These are phyloP conservation scores for Pythium scleroteichum DNA, from an alignment of 352 stramenopile genomes.

Conservation along the genomic window DNA sequence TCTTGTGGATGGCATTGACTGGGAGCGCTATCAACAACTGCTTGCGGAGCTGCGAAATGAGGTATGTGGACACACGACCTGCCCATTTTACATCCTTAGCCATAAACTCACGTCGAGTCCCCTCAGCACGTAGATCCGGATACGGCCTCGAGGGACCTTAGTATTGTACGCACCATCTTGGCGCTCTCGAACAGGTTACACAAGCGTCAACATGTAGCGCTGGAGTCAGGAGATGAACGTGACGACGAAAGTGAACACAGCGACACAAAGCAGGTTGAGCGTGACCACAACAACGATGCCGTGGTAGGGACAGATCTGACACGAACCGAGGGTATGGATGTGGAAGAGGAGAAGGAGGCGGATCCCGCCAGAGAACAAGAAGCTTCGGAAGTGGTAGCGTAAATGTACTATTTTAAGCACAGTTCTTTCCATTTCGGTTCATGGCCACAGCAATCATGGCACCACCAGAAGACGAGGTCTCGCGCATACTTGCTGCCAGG, in stretches of 20 bases:
- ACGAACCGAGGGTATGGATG: slow-evolving; percentile 1
- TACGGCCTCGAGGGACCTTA: slow-evolving; percentile 49
- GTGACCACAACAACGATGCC: neutral
- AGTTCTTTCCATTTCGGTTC: no score
- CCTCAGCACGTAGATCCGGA: slow-evolving; percentile 50
- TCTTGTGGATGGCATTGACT: slow-evolving; percentile 17
- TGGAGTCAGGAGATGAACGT: slow-evolving; percentile 1
- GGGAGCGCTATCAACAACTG: slow-evolving; percentile 52
- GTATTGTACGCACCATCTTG: slow-evolving; percentile 61
- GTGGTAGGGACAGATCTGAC: neutral
- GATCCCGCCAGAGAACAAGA: neutral
- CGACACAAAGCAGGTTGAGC: neutral
- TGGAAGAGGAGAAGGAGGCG: slow-evolving; percentile 15
- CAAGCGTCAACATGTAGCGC: slow-evolving; percentile 27
- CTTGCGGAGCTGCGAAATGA: slow-evolving; percentile 48
- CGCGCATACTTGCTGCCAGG: slow-evolving; percentile 24
- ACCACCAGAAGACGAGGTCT: slow-evolving; percentile 3
- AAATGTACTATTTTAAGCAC: slow-evolving; percentile 20
- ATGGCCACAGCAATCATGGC: neutral
- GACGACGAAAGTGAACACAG: slow-evolving; percentile 7
- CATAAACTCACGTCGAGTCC: neutral
- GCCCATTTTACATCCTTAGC: no score
- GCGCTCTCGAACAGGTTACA: slow-evolving; percentile 44
- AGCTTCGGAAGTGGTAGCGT: neutral
- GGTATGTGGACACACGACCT: slow-evolving; percentile 21